Evolutionary conservation across 805 yeast genomes (phyloP), one percentile per base, ranked within the genome.

Genomic region (Candida vaughaniae): DNA sequence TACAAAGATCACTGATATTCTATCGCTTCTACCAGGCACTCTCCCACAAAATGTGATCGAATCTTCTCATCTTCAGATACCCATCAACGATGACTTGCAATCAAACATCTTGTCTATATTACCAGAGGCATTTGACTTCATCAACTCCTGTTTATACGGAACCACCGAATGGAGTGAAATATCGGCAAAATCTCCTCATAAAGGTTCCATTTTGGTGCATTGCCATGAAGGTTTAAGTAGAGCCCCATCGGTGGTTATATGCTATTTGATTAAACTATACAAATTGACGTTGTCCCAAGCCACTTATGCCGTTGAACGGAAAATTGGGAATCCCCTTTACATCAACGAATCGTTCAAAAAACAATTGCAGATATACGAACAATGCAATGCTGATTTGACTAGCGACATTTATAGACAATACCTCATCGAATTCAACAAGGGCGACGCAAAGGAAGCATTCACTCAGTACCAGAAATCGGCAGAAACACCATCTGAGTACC

Each of bases 301-400:
- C 0, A 49, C 86, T 6, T 81, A 83, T 60, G 91, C 91, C 0
- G 81, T 91, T n/a, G 72, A 69, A 44, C 60, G 90, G 43, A 81
- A 76, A 48, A 71, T 84, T 41, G 35, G 31, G 7, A 12, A 22
- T 6, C 56, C 74, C 3, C 66, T 68, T 4, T 79, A 80, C 3
- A 71, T 73, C 42, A 91, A 88, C 58, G 75, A 69, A 3, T 78
- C 83, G 14, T 93, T 93, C 53, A 53, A 75, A 52, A 76, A 76
- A 42, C 99, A 91, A 60, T 66, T 91, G 40, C 58, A 73, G 29
- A 53, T 88, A 4, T 91, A 76, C 56, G 73, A 78, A 16, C 39
- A 48, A 10, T 58, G 64, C 58, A 53, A 51, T 1, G 59, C 51
- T 38, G 51, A 46, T 12, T 52, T 65, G 15, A 20, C 47, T n/a